phyloP scores from a whole-genome alignment of 2,329 filamentous ascomycete genomes.

The Sporothrix globosa region DNA sequence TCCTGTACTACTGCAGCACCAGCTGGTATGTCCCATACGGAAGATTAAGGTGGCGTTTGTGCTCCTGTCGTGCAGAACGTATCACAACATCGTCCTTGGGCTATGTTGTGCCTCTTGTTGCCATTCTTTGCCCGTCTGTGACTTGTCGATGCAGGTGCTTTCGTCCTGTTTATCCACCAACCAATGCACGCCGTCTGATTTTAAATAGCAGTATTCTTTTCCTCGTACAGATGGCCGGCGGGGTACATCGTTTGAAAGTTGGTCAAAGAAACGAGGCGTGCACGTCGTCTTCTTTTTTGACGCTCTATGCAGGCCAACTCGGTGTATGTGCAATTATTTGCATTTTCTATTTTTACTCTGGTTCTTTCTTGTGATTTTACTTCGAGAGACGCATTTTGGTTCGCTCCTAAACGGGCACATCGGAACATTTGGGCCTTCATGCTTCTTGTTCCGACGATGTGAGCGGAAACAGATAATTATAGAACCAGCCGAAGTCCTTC shows the following conservation, averaged over 20 bases:
- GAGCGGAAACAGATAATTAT: background rate
- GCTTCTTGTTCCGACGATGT: background rate
- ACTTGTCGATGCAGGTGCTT: background rate
- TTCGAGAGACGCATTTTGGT: background rate
- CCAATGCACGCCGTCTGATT: conserved; percentile 18
- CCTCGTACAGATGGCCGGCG: background rate
- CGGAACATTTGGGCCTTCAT: background rate
- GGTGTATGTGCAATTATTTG: background rate
- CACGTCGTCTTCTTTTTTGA: background rate
- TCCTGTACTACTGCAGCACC: background rate
- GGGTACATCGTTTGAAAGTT: conserved; percentile 6
- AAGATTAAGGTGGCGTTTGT: conserved; percentile 35
- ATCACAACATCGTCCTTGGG: background rate
- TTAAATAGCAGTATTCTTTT: background rate
- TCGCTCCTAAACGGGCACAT: conserved; percentile 21
- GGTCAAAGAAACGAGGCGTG: conserved; percentile 4
- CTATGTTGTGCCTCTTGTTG: background rate
- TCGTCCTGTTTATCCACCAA: conserved; percentile 25
- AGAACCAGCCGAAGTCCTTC: background rate
- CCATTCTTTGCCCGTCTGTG: background rate
- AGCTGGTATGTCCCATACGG: conserved; percentile 29
- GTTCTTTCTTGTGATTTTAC: background rate
- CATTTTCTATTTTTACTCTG: background rate
- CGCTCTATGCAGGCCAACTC: background rate
- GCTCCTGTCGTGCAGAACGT: conserved; percentile 26